Base-by-base conservation (phyloP, 257 asterid genomes). In the Petunia secreta region DNA sequence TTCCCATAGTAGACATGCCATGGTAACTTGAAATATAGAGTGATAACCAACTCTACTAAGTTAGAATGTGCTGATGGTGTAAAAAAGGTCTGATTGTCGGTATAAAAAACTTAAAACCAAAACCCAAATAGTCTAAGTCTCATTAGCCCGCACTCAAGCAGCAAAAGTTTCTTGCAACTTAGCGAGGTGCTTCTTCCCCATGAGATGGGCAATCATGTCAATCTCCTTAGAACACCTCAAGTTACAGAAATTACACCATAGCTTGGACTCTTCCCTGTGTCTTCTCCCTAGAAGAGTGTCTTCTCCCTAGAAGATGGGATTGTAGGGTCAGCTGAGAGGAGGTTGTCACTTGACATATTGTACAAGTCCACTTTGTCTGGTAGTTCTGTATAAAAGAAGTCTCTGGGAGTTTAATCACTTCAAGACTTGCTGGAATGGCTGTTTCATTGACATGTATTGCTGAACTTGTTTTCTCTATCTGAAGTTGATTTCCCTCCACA, bases 331-430 rank as follows among this genome's bases (percentile, higher is more conserved):
- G 38, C 83, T 83, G 88, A 50, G 86, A 58, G 2, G 64, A 0
- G 57, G 81, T 60, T 2, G 83, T 69, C 53, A 87, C 85, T 38
- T 84, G 25, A 50, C 92, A 85, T 50, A 84, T 16, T 59, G 41
- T 82, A 77, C 90, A 86, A 6, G 55, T 85, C 94, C 89, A 83
- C 69, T 55, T 88, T 37, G 1, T 78, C 80, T 85, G 81, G 36
- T 69, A 10, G 44, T 67, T 15, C 77, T 66, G 40, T 46, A 13
- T 0, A 58, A 80, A 67, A 62, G 75, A 16, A 71, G 54, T 46
- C 37, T 58, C 69, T 1, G 50, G 69, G 25, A 14, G 9, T 11
- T 7, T 40, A n/a, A 37, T 59, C 43, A 43, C 50, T 48, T 43
- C 48, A 34, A 40, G 62, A 44, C 63, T 54, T 79, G 69, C 75